These are phyloP conservation scores for Irpex rosettiformis DNA, from an alignment of 1,284 basidiomycete species.

Conservation along the genomic window DNA sequence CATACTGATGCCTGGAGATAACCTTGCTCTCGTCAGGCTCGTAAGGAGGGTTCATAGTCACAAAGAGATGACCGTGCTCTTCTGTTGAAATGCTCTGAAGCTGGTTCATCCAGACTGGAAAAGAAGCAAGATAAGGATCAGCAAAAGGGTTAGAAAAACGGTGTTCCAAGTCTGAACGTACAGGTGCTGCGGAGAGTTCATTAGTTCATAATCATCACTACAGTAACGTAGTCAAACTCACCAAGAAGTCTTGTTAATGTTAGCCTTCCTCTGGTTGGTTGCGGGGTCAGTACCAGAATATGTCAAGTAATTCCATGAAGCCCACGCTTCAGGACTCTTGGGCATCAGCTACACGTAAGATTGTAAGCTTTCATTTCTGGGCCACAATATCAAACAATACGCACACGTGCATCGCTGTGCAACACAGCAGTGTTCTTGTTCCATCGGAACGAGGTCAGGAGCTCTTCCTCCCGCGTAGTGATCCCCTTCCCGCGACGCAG, in stretches of 20 bases:
- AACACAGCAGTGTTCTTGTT: constrained; percentile 1
- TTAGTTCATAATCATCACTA: neutral
- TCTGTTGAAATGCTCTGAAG: constrained; percentile 1
- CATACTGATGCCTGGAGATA: neutral
- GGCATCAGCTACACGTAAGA: neutral
- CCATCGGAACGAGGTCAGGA: constrained; percentile 1
- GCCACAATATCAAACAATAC: neutral
- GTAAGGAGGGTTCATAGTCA: neutral
- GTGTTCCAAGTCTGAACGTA: neutral
- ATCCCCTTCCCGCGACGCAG: neutral
- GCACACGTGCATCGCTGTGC: neutral
- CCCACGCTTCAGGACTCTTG: constrained; percentile 1
- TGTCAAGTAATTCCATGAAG: constrained; percentile 2
- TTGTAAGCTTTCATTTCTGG: neutral
- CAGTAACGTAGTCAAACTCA: neutral
- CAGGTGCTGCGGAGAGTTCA: neutral
- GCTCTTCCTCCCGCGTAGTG: neutral
- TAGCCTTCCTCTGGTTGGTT: neutral
- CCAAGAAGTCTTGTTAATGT: constrained; percentile 2
- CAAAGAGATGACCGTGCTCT: neutral
- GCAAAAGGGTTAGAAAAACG: too few relatives aligned
- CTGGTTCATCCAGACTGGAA: constrained; percentile 2
- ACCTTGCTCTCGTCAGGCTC: constrained; percentile 1
- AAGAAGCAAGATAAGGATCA: neutral
- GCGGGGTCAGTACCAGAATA: neutral